These are phyloP conservation scores for Metschnikowia reukaufii DNA, from an alignment of 805 yeast genomes.

Conservation along the genomic window DNA sequence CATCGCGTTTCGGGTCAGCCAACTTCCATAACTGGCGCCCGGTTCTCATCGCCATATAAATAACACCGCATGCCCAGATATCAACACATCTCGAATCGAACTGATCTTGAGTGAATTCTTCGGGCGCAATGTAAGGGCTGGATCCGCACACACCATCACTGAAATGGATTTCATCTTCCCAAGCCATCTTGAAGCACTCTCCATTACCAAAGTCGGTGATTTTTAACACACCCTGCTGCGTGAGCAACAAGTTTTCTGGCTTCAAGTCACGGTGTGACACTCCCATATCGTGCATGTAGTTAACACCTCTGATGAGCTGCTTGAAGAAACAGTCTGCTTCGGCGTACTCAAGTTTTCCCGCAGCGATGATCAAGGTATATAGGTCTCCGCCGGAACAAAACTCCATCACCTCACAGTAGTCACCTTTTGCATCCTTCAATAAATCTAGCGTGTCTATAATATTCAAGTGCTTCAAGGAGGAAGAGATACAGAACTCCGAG, in stretches of 20 bases:
- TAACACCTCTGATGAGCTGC: constrained; percentile 79
- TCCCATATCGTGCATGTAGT: constrained; percentile 88
- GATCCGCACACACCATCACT: constrained; percentile 83
- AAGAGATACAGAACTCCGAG: constrained; percentile 79
- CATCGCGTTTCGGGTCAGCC: constrained; percentile 75
- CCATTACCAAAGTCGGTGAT: constrained; percentile 88
- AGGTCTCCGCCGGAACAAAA: constrained; percentile 81
- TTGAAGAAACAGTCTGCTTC: constrained; percentile 92
- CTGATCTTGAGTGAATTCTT: constrained; percentile 62
- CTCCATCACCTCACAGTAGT: constrained; percentile 84
- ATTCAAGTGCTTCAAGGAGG: constrained; percentile 73
- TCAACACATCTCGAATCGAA: constrained; percentile 84
- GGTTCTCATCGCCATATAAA: constrained; percentile 90
- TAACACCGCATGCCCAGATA: constrained; percentile 92
- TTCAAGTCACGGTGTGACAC: constrained; percentile 87
- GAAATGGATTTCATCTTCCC: constrained; percentile 71
- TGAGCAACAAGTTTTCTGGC: constrained; percentile 78
- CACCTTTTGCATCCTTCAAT: constrained; percentile 78
- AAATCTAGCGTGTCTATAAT: constrained; percentile 76
- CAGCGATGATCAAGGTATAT: constrained; percentile 68
- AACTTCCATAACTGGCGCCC: constrained; percentile 91
- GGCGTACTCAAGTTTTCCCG: constrained; percentile 74
- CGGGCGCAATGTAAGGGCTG: constrained; percentile 90
- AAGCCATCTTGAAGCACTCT: constrained; percentile 80
- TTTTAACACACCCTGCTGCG: constrained; percentile 70